Percentiles rank a stretch among this genome's conserved stretches.
Evolutionary conservation across 768 basidiomycete genomes (phyloP).

Genomic region (Rhodocollybia butyracea): DNA sequence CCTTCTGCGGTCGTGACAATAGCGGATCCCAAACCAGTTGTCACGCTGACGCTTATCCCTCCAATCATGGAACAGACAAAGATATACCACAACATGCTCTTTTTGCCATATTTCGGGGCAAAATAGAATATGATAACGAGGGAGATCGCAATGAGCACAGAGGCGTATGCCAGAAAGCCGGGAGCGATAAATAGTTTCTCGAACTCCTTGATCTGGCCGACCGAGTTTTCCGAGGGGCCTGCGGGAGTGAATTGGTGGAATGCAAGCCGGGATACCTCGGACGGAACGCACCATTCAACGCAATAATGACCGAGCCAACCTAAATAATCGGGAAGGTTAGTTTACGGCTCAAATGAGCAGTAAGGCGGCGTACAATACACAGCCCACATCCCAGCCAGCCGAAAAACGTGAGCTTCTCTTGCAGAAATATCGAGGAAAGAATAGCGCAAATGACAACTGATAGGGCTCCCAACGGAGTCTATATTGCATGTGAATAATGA

Average conservation of each 20-base stretch:
- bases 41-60: constrained; percentile 91
- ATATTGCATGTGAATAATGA: constrained; percentile 9
- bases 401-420: constrained; percentile 91
- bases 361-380: constrained; percentile 68
- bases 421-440: constrained; percentile 88
- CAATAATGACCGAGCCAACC: constrained; percentile 87
- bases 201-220: constrained; percentile 70
- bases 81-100: constrained; percentile 95
- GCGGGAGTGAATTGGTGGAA: constrained; percentile 6
- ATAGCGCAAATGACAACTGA: constrained; percentile 96
- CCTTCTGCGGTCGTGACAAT: constrained; percentile 80
- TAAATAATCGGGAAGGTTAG: constrained; percentile 19
- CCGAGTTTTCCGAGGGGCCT: constrained; percentile 69
- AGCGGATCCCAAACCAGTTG: constrained; percentile 88
- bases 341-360: neutral
- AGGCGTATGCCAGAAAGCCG: constrained; percentile 72
- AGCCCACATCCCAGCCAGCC: constrained; percentile 94
- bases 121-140: constrained; percentile 79
- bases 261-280: neutral
- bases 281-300: constrained; percentile 66
- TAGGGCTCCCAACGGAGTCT: constrained; percentile 94
- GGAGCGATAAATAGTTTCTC: constrained; percentile 77
- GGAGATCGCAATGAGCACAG: constrained; percentile 60
- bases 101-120: constrained; percentile 85
- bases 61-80: constrained; percentile 95